Conservation (phyloP, 2,329 filamentous ascomycete species). For the Colletotrichum lindemuthianum region DNA sequence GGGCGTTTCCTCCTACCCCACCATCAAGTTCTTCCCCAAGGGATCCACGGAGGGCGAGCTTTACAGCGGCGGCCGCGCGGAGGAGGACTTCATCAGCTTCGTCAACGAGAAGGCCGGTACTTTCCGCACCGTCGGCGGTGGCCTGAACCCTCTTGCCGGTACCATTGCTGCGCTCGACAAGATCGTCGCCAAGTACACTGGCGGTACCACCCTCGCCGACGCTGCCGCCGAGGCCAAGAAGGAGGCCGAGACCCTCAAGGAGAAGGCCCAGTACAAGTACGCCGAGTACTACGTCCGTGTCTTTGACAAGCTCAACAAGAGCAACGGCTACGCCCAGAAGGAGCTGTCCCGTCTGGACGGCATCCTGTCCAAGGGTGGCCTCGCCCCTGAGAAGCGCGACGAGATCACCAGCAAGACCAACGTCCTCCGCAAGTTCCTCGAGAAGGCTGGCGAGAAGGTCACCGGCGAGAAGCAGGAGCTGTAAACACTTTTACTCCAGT, state of each 20-base stretch:
- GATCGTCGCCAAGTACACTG: slow-evolving; percentile 78
- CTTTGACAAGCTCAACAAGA: slow-evolving; percentile 83
- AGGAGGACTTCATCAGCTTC: slow-evolving; percentile 80
- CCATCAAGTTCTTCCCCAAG: slow-evolving; percentile 96
- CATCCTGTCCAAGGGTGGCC: slow-evolving; percentile 85
- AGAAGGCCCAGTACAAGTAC: slow-evolving; percentile 74
- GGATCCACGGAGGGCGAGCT: slow-evolving; percentile 76
- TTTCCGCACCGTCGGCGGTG: slow-evolving; percentile 83
- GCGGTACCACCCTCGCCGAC: slow-evolving; percentile 69
- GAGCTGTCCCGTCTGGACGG: slow-evolving; percentile 83
- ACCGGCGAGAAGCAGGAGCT: slow-evolving; percentile 74
- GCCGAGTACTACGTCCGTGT: slow-evolving; percentile 95
- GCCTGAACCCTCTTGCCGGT: slow-evolving; percentile 81
- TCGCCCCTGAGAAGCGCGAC: slow-evolving; percentile 87
- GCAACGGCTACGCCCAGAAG: slow-evolving; percentile 83
- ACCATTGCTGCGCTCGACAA: slow-evolving; percentile 82
- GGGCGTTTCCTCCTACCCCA: slow-evolving; percentile 88
- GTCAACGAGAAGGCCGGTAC: slow-evolving; percentile 91
- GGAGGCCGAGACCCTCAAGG: slow-evolving; percentile 73
- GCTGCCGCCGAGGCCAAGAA: slow-evolving; percentile 78
- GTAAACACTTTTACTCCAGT: slow-evolving; percentile 51
- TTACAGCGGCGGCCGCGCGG: slow-evolving; percentile 81
- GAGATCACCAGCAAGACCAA: slow-evolving; percentile 89
- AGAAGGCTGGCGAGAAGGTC: slow-evolving; percentile 64
- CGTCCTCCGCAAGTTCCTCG: slow-evolving; percentile 81